Percentiles rank a stretch among this genome's conserved stretches.
These are phyloP conservation scores for Mycena leptocephala DNA, from an alignment of 768 basidiomycete species.

Conservation along the genomic window DNA sequence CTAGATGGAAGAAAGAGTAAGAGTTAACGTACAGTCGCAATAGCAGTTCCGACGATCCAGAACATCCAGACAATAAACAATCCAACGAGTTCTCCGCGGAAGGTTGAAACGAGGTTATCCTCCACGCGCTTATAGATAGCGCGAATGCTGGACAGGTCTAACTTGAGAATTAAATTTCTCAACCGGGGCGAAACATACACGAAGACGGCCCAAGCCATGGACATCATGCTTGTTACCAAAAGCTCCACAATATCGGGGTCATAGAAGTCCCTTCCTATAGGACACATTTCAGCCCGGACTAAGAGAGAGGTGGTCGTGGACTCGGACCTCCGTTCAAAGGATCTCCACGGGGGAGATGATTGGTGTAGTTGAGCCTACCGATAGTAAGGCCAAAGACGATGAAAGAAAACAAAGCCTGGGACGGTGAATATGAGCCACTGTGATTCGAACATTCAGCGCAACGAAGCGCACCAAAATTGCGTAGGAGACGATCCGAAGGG, in stretches of 20 bases:
- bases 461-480: slow-evolving; percentile 54
- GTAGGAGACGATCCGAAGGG: slow-evolving; percentile 62
- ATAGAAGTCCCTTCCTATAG: slow-evolving; percentile 63
- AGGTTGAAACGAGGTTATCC: slow-evolving; percentile 70
- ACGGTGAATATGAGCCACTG: not conserved
- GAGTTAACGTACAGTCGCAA: slow-evolving; percentile 71
- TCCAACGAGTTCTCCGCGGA: slow-evolving; percentile 74
- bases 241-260: slow-evolving; percentile 83
- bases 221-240: slow-evolving; percentile 72
- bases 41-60: slow-evolving; percentile 79
- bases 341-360: slow-evolving; percentile 66
- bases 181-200: slow-evolving; percentile 60
- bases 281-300: not conserved
- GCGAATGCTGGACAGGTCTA: slow-evolving; percentile 56
- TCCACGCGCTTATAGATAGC: slow-evolving; percentile 77
- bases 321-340: slow-evolving; percentile 73
- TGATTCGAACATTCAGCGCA: not conserved
- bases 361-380: slow-evolving; percentile 78
- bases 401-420: slow-evolving; percentile 65
- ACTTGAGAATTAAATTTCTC: slow-evolving; percentile 14
- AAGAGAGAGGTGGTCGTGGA: no score
- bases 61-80: slow-evolving; percentile 80
- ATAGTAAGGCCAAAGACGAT: slow-evolving; percentile 72
- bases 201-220: slow-evolving; percentile 75
- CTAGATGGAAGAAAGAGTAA: not conserved